phyloP scores from a whole-genome alignment of 2,329 filamentous ascomycete genomes.

The Talaromyces sp. region DNA sequence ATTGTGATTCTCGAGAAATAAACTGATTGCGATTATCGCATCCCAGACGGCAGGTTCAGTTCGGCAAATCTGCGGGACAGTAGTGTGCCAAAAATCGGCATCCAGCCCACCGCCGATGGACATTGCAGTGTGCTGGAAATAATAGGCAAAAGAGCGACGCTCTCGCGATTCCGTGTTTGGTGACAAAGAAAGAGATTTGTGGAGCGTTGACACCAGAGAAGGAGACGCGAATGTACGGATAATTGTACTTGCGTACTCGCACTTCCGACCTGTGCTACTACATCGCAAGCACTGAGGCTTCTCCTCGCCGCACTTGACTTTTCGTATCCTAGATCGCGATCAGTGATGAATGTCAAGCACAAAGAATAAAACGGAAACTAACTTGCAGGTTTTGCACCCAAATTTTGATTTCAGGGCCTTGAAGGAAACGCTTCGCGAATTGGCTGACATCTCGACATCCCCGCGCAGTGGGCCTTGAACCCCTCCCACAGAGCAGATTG shows the following conservation, averaged over 20 bases:
- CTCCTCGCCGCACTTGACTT: constrained; percentile 33
- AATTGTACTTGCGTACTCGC: constrained; percentile 25
- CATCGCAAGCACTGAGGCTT: constrained; percentile 30
- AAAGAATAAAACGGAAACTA: constrained; percentile 10
- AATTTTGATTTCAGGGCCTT: constrained; percentile 27
- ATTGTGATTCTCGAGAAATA: constrained; percentile 27
- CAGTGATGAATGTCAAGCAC: background rate
- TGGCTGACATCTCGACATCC: background rate
- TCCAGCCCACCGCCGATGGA: constrained; percentile 32
- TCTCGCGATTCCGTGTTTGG: constrained; percentile 28
- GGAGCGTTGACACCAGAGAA: background rate
- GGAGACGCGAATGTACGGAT: background rate
- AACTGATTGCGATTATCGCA: constrained; percentile 34
- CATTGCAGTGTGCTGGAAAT: constrained; percentile 29
- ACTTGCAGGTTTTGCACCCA: constrained; percentile 34
- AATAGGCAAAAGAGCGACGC: constrained; percentile 36
- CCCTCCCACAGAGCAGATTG: background rate
- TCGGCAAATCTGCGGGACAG: constrained; percentile 33
- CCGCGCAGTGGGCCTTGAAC: background rate
- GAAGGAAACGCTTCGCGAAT: background rate
- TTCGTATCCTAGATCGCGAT: constrained; percentile 23
- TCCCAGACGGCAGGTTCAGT: constrained; percentile 36
- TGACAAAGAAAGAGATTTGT: constrained; percentile 17
- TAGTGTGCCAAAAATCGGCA: constrained; percentile 31
- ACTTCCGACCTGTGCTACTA: constrained; percentile 27